phyloP scores from a whole-genome alignment of 768 basidiomycete genomes.

The Kwoniella sp. region DNA sequence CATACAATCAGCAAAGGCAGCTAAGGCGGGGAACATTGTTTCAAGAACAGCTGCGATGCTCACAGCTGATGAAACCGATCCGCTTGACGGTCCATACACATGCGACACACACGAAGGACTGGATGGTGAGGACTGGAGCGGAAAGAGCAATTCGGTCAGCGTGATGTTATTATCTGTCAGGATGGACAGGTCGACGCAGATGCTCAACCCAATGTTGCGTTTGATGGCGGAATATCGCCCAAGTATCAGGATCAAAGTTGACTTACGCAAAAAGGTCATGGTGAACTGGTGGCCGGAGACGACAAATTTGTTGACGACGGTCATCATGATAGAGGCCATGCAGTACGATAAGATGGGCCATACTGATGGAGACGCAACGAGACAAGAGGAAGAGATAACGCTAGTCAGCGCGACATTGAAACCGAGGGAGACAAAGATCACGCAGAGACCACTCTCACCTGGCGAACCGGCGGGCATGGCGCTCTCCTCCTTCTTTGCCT shows the following conservation, averaged over 20 bases:
- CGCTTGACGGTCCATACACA: slow-evolving; percentile 77
- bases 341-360: slow-evolving; percentile 87
- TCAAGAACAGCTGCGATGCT: slow-evolving; percentile 13
- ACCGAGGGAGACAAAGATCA: neutral
- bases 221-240: too few relatives aligned
- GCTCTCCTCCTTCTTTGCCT: slow-evolving; percentile 44
- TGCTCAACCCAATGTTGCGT: too few relatives aligned
- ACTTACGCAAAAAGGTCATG: slow-evolving; percentile 82
- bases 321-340: slow-evolving; percentile 92
- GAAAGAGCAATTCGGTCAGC: neutral
- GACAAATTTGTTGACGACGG: slow-evolving; percentile 96
- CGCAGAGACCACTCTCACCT: slow-evolving; percentile 36
- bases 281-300: slow-evolving; percentile 91
- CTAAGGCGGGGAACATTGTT: neutral
- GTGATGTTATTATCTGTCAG: neutral
- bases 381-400: neutral
- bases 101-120: slow-evolving; percentile 80
- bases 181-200: too few relatives aligned
- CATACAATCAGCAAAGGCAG: slow-evolving; percentile 8
- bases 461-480: slow-evolving; percentile 40
- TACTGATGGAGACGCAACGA: slow-evolving; percentile 59
- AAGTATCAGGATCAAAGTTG: too few relatives aligned
- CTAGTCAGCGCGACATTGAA: neutral
- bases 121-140: slow-evolving; percentile 71
- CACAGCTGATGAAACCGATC: slow-evolving; percentile 59